Percentiles rank a stretch among this genome's conserved stretches.
These are phyloP conservation scores for Monosporascus sp. DNA, from an alignment of 2,329 filamentous ascomycete genomes.

Conservation along the genomic window DNA sequence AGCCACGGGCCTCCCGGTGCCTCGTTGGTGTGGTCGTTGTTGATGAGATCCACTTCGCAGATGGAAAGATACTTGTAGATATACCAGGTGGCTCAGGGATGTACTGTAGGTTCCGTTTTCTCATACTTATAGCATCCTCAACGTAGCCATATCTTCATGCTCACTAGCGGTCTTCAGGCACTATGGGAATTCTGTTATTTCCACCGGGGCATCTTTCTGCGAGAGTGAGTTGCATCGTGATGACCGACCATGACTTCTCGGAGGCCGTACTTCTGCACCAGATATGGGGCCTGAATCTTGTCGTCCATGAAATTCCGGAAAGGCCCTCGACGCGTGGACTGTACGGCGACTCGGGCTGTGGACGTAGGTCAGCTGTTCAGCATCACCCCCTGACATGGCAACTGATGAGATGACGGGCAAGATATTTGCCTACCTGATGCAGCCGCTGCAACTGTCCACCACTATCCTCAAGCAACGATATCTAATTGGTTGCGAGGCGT, in stretches of 20 bases:
- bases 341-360: background rate
- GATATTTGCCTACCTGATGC: background rate
- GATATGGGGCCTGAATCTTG: slow-evolving; percentile 1
- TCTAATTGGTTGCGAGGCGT: background rate
- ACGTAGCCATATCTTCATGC: background rate
- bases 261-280: background rate
- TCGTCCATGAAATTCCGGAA: background rate
- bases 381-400: background rate
- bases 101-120: slow-evolving; percentile 17
- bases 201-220: background rate
- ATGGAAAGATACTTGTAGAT: slow-evolving; percentile 18
- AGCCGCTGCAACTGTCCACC: background rate
- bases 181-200: slow-evolving; percentile 8
- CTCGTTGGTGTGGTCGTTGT: slow-evolving; percentile 30
- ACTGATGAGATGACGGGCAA: background rate
- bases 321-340: background rate
- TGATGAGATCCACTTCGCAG: slow-evolving; percentile 28
- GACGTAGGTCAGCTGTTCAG: background rate
- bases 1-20: slow-evolving; percentile 14
- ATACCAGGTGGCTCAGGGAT: slow-evolving; percentile 28
- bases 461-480: background rate
- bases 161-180: background rate
- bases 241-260: slow-evolving; percentile 11
- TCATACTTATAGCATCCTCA: background rate
- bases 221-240: slow-evolving; percentile 5